Evolutionary conservation across 2,329 filamentous ascomycete genomes (phyloP).

Genomic region (Calonectria pseudoturangicola): DNA sequence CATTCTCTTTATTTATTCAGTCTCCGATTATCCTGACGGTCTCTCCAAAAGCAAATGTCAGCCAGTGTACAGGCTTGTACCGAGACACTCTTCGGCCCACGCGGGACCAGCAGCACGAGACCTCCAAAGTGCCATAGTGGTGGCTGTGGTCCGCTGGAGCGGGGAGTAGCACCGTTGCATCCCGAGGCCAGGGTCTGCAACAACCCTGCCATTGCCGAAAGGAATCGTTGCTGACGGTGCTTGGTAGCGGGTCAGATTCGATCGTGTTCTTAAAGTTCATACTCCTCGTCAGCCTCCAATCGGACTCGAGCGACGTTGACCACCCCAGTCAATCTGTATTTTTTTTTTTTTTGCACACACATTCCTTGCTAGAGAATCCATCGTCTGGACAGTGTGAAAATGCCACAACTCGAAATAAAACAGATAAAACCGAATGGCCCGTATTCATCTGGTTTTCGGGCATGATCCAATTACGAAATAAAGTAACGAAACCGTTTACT

Average conservation of each 20-base stretch:
- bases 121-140: slow-evolving; percentile 39
- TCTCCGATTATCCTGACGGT: background rate
- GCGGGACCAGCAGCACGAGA: slow-evolving; percentile 35
- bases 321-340: background rate
- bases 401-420: background rate
- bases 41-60: background rate
- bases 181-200: slow-evolving; percentile 29
- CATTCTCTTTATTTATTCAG: background rate
- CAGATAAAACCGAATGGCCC: background rate
- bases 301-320: background rate
- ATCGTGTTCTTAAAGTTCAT: slow-evolving; percentile 26
- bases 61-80: background rate
- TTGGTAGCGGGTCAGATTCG: slow-evolving; percentile 22
- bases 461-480: background rate
- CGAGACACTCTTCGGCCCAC: slow-evolving; percentile 2
- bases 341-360: background rate
- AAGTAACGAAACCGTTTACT: slow-evolving; percentile 5
- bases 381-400: background rate
- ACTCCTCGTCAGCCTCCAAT: slow-evolving; percentile 24
- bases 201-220: slow-evolving; percentile 35
- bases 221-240: slow-evolving; percentile 18
- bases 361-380: background rate
- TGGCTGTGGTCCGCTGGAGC: slow-evolving; percentile 37
- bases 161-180: slow-evolving; percentile 29
- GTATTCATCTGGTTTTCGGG: background rate